Evolutionary conservation across 2,329 filamentous ascomycete species (phyloP), one percentile per base, ranked within the genome.

Genomic region (Aspergillus hiratsukae): DNA sequence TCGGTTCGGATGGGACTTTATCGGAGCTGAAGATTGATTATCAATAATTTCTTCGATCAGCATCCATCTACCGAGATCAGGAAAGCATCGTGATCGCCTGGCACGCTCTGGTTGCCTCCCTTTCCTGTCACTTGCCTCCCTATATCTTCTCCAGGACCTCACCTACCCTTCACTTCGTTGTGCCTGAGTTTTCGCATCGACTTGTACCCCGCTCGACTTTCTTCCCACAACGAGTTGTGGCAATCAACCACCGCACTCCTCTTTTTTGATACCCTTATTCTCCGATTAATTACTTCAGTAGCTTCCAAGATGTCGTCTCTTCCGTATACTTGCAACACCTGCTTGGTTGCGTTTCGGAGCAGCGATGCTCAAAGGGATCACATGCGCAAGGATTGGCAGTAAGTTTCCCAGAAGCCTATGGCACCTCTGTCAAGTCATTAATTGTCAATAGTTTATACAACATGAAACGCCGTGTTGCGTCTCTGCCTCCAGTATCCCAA

Each of bases 371-470:
- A 99, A 78, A 87, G 94, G 72, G 87, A 85, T 40, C 94, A 99
- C 73, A 99, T 99, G 94, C 91, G 94, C 75, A 94, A 88, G 66
- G 94, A 99, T 78, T 99, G 94, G 94, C 93, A 99, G 89, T 94
- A 82, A 78, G 90, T 87, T 50, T 29, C 21, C 11, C 9, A 3
- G 10, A 27, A 27, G 31, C 14, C 31, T 5, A 4, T 19, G 23
- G 11, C 43, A 46, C 21, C 3, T 14, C 23, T 17, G 21, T 14
- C 11, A 9, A 49, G 56, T 59, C 43, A 62, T 43, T n/a, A 31
- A 53, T 17, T 41, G 57, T n/a, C 8, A 2, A 8, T 53, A 94
- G 90, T 75, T 87, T 94, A 63, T 97, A 97, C 77, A 99, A 99
- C 74, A 84, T 97, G 67, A 97, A 97, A 79, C 90, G 94, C 65